Conservation (phyloP, 2,329 filamentous ascomycete genomes). For the Fusarium burgessii region DNA sequence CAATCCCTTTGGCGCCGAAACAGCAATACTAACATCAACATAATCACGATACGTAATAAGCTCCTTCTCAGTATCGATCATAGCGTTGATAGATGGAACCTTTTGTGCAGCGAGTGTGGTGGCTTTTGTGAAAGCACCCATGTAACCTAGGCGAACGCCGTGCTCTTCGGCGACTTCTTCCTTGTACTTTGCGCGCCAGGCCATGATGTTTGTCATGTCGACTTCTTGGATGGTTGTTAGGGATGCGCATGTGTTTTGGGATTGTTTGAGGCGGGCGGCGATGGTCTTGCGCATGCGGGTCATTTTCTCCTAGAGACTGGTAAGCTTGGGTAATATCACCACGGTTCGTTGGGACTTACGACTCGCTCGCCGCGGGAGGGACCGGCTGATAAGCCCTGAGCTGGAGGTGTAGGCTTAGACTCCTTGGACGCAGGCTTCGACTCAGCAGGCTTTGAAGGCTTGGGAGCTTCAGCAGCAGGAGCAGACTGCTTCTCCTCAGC, state of each 20-base stretch:
- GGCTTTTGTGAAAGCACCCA: constrained; percentile 81
- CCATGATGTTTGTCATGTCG: constrained; percentile 73
- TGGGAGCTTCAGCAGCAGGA: constrained; percentile 27
- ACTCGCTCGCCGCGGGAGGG: constrained; percentile 36
- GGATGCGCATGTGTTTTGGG: constrained; percentile 76
- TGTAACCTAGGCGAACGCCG: constrained; percentile 69
- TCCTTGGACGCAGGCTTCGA: constrained; percentile 37
- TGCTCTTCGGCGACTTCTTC: constrained; percentile 48
- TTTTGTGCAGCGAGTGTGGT: constrained; percentile 74
- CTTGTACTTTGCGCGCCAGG: constrained; percentile 75
- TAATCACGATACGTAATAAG: constrained; percentile 70
- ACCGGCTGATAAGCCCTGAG: constrained; percentile 12
- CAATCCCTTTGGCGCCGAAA: constrained; percentile 76
- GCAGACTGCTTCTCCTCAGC: constrained; percentile 34
- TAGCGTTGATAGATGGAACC: constrained; percentile 78
- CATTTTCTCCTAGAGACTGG: constrained; percentile 51
- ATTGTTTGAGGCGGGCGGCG: constrained; percentile 74
- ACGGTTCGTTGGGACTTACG: constrained; percentile 18
- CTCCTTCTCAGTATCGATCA: constrained; percentile 66
- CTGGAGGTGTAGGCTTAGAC: constrained; percentile 20
- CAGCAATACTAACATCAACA: constrained; percentile 79
- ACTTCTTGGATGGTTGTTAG: constrained; percentile 68
- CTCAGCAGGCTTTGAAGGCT: constrained; percentile 30
- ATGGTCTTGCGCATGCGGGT: constrained; percentile 82
- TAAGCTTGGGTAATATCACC: neutral